These are phyloP conservation scores for Melocanna baccifera DNA, from an alignment of 176 grass and related monocot genomes.

Conservation along the genomic window DNA sequence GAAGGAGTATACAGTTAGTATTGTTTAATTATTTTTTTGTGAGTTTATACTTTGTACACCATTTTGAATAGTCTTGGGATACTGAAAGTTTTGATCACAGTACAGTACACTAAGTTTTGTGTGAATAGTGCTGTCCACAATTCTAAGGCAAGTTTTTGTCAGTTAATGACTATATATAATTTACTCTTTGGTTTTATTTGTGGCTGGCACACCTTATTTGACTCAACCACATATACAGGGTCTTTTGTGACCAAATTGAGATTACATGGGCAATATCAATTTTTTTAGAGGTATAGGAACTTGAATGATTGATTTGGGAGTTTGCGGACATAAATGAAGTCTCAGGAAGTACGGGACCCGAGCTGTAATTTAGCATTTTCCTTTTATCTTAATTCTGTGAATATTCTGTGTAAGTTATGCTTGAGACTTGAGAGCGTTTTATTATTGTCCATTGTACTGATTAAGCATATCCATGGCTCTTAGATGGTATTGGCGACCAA, in stretches of 20 bases:
- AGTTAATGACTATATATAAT: not conserved
- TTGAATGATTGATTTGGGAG: not conserved
- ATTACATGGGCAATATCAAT: not conserved
- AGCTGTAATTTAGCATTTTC: not conserved
- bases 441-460: conserved; percentile 15
- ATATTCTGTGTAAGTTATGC: conserved; percentile 14
- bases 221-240: not conserved
- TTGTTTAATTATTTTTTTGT: conserved; percentile 8
- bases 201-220: not conserved
- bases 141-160: not conserved
- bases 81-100: not conserved
- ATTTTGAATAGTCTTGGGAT: not conserved
- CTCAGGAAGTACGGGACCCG: not conserved
- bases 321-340: not conserved
- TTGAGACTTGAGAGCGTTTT: conserved; percentile 26
- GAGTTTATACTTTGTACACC: not conserved
- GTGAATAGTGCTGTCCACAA: not conserved
- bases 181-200: not conserved
- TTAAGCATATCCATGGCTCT: conserved; percentile 17
- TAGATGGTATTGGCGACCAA: conserved; percentile 80
- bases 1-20: not conserved
- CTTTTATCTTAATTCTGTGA: not conserved
- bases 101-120: not conserved
- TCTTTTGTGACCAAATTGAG: not conserved
- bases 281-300: not conserved